Base-by-base conservation (phyloP, 2,329 filamentous ascomycete genomes). In the Scytalidium sp. region DNA sequence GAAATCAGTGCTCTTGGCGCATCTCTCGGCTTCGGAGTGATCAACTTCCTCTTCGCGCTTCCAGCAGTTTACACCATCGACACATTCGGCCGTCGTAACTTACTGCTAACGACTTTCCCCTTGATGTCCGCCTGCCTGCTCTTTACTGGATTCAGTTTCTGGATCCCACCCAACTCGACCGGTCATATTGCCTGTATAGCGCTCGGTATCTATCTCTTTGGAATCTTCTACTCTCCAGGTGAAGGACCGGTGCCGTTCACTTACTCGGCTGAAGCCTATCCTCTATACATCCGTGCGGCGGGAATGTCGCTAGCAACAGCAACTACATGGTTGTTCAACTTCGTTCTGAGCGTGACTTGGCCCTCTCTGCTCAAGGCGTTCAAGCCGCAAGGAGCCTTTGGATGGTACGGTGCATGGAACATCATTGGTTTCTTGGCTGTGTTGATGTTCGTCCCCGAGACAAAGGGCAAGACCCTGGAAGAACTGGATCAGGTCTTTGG, bases 11-110 rank as follows among this genome's bases (percentile, higher is more conserved):
- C 84, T 1, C 71, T 87, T 2, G 67, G 75, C 5, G 81, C 80
- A 1, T 85, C 81, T 0, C 75, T 86, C 52, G 83, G 83, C 1
- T 85, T 81, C 45, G 84, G 84, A 2, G 69, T 84, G 45, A 76
- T 86, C 60, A 86, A 87, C 61, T 86, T 79, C 69, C 62, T 86
- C 29, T 85, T 85, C 53, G 81, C 83, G 1, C 70, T 84, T 11
- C 81, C 81, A 0, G 82, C 81, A 3, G 68, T 86, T 43, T 84
- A 80, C 62, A 85, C 82, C 5, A 87, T 87, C 54, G 84, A 88
- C 60, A 85, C 78, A 0, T 87, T 84, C 51, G 85, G 84, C 6
- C 78, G 85, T 3, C 75, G 84, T 19, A 83, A 83, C 54, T 70
- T 87, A 7, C 73, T 87, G 1, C 70, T 87, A 3, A 73, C 74